Percentiles rank a stretch among this genome's conserved stretches.
Conservation (phyloP, 1,284 basidiomycete genomes). For the Puccinia horiana region DNA sequence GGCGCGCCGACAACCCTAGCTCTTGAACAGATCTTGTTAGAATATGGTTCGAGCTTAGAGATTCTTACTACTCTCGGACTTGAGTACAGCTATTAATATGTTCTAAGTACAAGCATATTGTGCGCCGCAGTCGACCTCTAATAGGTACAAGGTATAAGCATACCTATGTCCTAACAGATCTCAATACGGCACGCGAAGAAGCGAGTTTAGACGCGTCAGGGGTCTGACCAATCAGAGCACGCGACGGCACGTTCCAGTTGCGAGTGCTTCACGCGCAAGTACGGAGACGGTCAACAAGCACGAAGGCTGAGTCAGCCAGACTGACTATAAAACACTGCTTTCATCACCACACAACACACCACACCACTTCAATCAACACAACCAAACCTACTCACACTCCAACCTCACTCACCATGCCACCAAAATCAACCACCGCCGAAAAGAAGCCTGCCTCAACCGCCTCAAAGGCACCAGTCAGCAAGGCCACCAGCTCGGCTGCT, state of each 20-base stretch:
- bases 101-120: no score
- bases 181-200: no score
- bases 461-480: constrained; percentile 64
- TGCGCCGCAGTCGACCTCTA: no score
- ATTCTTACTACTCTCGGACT: no score
- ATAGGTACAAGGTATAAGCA: no score
- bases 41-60: no score
- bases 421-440: constrained; percentile 48
- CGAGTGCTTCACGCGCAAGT: neutral
- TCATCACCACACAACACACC: neutral
- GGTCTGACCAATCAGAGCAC: constrained; percentile 27
- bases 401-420: constrained; percentile 18
- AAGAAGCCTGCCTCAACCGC: constrained; percentile 50
- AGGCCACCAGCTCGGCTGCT: constrained; percentile 63
- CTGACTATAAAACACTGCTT: neutral
- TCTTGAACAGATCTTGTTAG: no score
- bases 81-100: no score
- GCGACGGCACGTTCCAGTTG: constrained; percentile 12
- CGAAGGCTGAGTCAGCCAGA: neutral
- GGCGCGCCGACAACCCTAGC: no score
- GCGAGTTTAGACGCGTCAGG: neutral
- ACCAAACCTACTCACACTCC: neutral
- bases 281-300: neutral
- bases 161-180: no score
- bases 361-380: neutral